These are phyloP conservation scores for Vitis riparia DNA, from an alignment of 164 flowering plant species.

Conservation along the genomic window DNA sequence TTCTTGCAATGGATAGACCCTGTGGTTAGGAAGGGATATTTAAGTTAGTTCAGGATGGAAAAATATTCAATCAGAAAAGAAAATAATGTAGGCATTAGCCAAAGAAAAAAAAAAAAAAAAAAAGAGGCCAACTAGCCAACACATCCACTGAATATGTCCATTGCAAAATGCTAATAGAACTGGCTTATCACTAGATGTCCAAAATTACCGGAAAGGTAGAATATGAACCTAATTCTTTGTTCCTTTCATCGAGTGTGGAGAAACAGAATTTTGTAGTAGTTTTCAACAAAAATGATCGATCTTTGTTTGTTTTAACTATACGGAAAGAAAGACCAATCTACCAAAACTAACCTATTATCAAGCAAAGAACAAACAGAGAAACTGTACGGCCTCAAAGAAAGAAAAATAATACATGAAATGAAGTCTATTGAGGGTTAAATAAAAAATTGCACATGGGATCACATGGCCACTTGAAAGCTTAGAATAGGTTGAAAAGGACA, in stretches of 20 bases:
- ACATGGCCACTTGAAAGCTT: slow-evolving; percentile 10
- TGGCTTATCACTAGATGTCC: not conserved
- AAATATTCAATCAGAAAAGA: not conserved
- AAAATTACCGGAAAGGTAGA: not conserved
- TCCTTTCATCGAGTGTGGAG: too few relatives aligned
- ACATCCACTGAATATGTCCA: not conserved
- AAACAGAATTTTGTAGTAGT: too few relatives aligned
- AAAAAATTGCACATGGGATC: slow-evolving; percentile 10
- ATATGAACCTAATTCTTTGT: not conserved
- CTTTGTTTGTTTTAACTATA: too few relatives aligned
- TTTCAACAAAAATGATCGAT: too few relatives aligned
- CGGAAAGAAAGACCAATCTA: too few relatives aligned
- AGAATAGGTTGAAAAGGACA: slow-evolving; percentile 5
- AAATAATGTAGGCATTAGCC: not conserved
- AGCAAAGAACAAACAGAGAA: too few relatives aligned
- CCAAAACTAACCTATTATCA: too few relatives aligned
- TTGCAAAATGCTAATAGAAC: not conserved
- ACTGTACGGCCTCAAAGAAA: too few relatives aligned
- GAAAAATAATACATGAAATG: not conserved
- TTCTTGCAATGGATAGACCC: not conserved
- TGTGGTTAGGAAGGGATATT: not conserved
- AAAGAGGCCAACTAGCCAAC: not conserved
- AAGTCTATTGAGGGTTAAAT: not conserved
- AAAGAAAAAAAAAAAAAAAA: not conserved
- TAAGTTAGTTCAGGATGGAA: not conserved